Conservation (phyloP, 2,329 filamentous ascomycete species). For the Monosporascus sp. region DNA sequence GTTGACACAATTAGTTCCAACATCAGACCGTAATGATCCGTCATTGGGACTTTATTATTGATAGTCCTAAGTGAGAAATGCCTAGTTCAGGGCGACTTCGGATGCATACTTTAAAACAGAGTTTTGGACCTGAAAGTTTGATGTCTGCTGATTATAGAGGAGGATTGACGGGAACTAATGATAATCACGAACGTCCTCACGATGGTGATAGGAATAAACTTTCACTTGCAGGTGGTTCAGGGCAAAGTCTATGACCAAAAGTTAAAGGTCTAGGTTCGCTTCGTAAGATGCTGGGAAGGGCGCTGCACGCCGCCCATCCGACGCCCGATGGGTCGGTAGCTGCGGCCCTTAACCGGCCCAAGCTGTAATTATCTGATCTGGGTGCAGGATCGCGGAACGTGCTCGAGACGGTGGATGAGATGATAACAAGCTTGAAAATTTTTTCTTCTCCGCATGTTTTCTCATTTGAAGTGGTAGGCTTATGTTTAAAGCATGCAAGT, state of each 20-base stretch:
- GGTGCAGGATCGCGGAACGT: constrained; percentile 12
- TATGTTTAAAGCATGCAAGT: too few relatives aligned
- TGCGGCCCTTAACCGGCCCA: background rate
- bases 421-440: constrained; percentile 11
- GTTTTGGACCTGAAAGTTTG: background rate
- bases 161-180: background rate
- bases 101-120: background rate
- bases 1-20: background rate
- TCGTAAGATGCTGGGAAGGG: background rate
- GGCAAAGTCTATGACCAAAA: background rate
- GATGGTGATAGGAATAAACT: background rate
- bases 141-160: background rate
- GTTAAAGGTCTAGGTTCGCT: background rate
- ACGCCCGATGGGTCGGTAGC: background rate
- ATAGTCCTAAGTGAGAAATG: background rate
- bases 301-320: background rate
- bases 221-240: background rate
- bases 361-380: background rate
- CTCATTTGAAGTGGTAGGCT: too few relatives aligned
- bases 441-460: constrained; percentile 2
- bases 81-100: background rate
- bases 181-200: background rate
- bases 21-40: background rate
- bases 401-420: constrained; percentile 22
- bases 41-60: background rate